Conservation (phyloP, 2,329 filamentous ascomycete genomes). For the Cadophora malorum region DNA sequence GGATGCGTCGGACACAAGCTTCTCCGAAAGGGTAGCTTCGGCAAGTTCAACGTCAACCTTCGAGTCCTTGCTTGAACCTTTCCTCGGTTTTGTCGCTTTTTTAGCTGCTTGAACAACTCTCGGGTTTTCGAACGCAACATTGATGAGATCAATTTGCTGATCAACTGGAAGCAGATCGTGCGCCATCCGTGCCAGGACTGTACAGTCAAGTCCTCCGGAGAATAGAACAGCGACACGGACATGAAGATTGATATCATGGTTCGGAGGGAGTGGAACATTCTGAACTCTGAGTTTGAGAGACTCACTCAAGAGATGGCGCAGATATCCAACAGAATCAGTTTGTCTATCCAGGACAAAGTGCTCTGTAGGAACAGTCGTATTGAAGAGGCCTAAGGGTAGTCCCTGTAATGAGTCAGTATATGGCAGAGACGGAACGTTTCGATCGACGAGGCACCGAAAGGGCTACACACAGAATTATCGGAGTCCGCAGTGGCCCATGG, state of each 20-base stretch:
- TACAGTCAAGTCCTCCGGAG: slow-evolving; percentile 93
- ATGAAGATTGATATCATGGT: slow-evolving; percentile 43
- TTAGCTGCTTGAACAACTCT: slow-evolving; percentile 66
- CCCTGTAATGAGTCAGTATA: slow-evolving; percentile 25
- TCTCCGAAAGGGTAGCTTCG: neutral
- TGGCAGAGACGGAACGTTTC: slow-evolving; percentile 7
- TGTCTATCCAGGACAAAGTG: slow-evolving; percentile 45
- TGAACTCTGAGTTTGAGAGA: slow-evolving; percentile 70
- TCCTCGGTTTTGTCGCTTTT: slow-evolving; percentile 44
- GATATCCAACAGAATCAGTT: slow-evolving; percentile 57
- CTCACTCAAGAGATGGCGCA: slow-evolving; percentile 61
- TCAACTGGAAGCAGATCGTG: slow-evolving; percentile 75
- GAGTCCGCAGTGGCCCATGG: slow-evolving; percentile 18
- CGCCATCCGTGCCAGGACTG: slow-evolving; percentile 79
- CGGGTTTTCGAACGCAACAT: slow-evolving; percentile 97
- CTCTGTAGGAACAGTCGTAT: slow-evolving; percentile 48
- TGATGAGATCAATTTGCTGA: slow-evolving; percentile 84
- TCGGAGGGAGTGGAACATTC: slow-evolving; percentile 66
- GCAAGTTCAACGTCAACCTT: neutral
- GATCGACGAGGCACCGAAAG: neutral
- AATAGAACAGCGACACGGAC: slow-evolving; percentile 81
- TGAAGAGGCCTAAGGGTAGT: slow-evolving; percentile 42
- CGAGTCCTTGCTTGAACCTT: slow-evolving; percentile 27
- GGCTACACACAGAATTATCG: slow-evolving; percentile 16
- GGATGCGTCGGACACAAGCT: slow-evolving; percentile 22